Base-by-base conservation (phyloP, 805 yeast species). In the Blastobotrys peoriensis region DNA sequence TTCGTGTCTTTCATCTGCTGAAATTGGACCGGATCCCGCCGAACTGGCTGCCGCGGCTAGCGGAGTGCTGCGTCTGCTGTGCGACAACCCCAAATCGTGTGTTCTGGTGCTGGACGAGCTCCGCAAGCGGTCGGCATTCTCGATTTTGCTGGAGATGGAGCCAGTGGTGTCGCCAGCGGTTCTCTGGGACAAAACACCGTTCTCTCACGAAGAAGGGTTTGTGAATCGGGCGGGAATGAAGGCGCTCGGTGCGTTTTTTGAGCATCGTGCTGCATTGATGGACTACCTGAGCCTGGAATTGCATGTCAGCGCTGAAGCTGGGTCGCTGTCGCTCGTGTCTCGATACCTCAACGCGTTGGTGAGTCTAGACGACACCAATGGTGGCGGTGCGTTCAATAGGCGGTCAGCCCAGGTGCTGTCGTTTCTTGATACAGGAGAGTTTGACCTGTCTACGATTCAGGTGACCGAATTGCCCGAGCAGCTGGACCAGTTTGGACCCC, bases 241-340 rank as follows among this genome's bases (percentile, higher is more conserved):
- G 5, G 69, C 91, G 0, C 67, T 86, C 39, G 64, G 78, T 22
- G 69, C 79, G 1, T 83, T 86, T 52, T 71, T 82, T 41, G 71
- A 67, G 34, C 80, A 76, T 50, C 73, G 95, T 55, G 73, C 78
- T 36, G 65, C 71, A 16, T 64, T 83, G 10, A 65, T 86, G 19
- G 84, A 83, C 50, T 78, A 79, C 53, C 63, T 86, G 48, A 75
- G 89, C 15, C 63, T 83, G 43, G 94, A 87, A 51, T 68, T 91
- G n/a, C 88, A 83, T 57, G 72, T 72, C 44, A 67, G 76, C 10
- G 67, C 74, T 0, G 44, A 55, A 37, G 48, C 64, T 51, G 71
- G 77, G 5, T 68, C 82, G 5, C 55, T 78, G 33, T 65, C 83
- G 21, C 64, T 78, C 52, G 69, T 76, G 46, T 66, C 73, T 36